phyloP scores from a whole-genome alignment of 441 rosid genomes.

The Aquilaria agallochum region DNA sequence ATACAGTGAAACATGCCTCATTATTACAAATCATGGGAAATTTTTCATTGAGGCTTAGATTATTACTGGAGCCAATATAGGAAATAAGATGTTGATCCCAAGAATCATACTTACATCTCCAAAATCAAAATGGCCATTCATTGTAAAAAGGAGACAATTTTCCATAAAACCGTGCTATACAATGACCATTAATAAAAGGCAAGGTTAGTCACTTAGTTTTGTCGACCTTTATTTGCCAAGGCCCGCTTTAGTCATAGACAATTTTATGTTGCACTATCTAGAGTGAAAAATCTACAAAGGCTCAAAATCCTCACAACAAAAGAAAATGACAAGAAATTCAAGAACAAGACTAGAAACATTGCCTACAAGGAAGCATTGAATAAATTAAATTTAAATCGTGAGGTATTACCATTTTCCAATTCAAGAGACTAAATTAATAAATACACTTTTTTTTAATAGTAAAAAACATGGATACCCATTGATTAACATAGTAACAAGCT shows the following conservation, averaged over 20 bases:
- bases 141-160: neutral
- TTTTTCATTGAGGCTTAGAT: neutral
- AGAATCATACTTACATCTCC: neutral
- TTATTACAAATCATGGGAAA: neutral
- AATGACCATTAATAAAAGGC: slow-evolving; percentile 3
- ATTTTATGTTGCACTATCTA: neutral
- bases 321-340: too few species aligned
- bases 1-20: neutral
- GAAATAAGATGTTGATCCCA: neutral
- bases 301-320: neutral
- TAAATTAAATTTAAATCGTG: too few species aligned
- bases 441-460: too few species aligned
- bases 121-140: neutral
- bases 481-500: too few species aligned
- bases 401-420: too few species aligned
- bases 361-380: too few species aligned
- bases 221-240: neutral
- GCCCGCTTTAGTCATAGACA: neutral
- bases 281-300: neutral
- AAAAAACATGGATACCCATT: too few species aligned
- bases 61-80: neutral
- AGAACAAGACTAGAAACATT: too few species aligned
- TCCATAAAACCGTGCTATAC: neutral
- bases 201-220: neutral
- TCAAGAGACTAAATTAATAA: too few species aligned